Evolutionary conservation across 805 yeast genomes (phyloP).

Genomic region (Cyberlindnera japonica): DNA sequence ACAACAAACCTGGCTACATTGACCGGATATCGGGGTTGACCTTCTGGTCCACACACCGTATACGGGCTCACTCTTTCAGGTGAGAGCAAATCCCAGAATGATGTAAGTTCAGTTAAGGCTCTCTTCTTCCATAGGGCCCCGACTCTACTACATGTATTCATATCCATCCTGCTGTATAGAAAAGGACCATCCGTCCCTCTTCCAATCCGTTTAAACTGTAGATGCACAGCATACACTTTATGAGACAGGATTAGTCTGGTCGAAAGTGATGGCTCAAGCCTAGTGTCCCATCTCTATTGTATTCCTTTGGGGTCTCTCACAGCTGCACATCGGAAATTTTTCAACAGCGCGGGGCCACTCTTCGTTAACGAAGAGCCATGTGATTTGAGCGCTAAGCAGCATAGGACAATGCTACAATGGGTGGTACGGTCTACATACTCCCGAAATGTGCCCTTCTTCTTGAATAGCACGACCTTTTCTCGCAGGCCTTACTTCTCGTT

Average conservation of each 20-base stretch:
- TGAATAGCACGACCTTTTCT: not conserved
- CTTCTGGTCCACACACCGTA: constrained; percentile 2
- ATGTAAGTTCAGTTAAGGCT: constrained; percentile 22
- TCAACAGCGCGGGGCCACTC: not conserved
- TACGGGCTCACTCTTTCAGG: constrained; percentile 21
- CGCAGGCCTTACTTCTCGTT: not conserved
- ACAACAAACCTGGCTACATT: constrained; percentile 17
- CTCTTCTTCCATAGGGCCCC: constrained; percentile 11
- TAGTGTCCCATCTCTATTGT: no score
- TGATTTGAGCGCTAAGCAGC: no score
- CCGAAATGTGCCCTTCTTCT: not conserved
- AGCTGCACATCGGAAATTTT: not conserved
- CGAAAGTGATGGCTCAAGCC: no score
- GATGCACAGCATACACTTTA: not conserved
- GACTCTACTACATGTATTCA: constrained; percentile 23
- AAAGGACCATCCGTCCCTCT: not conserved
- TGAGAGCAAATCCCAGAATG: constrained; percentile 12
- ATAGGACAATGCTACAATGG: not conserved
- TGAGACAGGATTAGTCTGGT: no score
- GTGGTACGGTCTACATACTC: not conserved
- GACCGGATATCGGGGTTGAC: constrained; percentile 10
- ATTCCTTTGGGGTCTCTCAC: no score
- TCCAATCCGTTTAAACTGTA: no score
- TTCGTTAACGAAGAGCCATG: no score
- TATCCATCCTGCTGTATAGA: constrained; percentile 4